Percentiles rank a stretch among this genome's conserved stretches.
Conservation (phyloP, 306 rosid genomes). For the Malus fusca region DNA sequence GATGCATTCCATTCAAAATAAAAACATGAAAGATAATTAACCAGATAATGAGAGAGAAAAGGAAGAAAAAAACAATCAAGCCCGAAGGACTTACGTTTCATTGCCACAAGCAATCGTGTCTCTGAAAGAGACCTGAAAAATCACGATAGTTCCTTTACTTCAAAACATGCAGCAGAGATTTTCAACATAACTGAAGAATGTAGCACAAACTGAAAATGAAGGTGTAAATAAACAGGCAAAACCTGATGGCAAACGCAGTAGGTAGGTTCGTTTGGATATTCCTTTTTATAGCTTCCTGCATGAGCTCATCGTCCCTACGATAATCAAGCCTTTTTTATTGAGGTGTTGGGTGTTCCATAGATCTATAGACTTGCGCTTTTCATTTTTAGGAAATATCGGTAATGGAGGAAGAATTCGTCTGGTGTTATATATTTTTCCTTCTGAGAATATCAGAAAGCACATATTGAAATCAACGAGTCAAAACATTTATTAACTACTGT, state of each 20-base stretch:
- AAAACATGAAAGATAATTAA: too few relatives aligned
- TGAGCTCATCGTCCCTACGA: conserved; percentile 88
- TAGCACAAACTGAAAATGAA: background rate
- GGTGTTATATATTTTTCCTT: conserved; percentile 65
- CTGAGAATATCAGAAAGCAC: conserved; percentile 29
- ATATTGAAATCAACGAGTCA: background rate
- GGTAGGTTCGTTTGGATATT: conserved; percentile 88
- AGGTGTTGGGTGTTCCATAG: conserved; percentile 69
- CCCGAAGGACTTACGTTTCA: too few relatives aligned
- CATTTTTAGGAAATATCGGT: conserved; percentile 65
- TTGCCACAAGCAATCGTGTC: conserved; percentile 54
- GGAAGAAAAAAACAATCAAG: too few relatives aligned
- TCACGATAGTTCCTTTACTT: conserved; percentile 18
- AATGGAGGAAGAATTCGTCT: conserved; percentile 83
- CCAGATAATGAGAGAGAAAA: too few relatives aligned
- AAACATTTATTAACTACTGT: conserved; percentile 3
- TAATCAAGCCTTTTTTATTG: conserved; percentile 71
- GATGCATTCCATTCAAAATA: too few relatives aligned
- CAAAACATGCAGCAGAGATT: conserved; percentile 14
- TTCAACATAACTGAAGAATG: conserved; percentile 20
- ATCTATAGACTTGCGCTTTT: conserved; percentile 45
- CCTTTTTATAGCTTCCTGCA: conserved; percentile 92
- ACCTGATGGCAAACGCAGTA: conserved; percentile 99
- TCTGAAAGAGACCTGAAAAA: conserved; percentile 80
- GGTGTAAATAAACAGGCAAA: conserved; percentile 12